These are phyloP conservation scores for Aristolochia contorta DNA, from an alignment of 164 flowering plant species.

Conservation along the genomic window DNA sequence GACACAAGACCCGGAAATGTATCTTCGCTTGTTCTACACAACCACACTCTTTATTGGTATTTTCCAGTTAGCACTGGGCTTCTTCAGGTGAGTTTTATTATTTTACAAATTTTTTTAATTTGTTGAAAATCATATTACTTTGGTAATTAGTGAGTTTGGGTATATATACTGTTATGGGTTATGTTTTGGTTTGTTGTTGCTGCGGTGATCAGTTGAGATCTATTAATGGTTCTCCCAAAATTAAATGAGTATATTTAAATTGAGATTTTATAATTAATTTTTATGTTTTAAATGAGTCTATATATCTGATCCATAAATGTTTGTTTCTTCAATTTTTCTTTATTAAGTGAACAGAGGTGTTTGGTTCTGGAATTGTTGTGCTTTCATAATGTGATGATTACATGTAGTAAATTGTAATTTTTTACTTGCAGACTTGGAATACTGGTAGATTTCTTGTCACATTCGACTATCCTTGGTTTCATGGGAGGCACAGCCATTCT, in stretches of 20 bases:
- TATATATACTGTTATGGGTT: too few species aligned
- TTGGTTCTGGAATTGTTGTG: too few species aligned
- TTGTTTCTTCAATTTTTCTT: too few species aligned
- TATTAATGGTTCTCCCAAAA: too few species aligned
- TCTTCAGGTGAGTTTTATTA: constrained; percentile 61
- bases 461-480: constrained; percentile 75
- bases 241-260: too few species aligned
- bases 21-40: constrained; percentile 53
- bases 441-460: constrained; percentile 80
- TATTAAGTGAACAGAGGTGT: too few species aligned
- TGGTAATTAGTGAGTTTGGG: neutral
- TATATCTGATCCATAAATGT: too few species aligned
- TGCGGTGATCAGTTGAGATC: too few species aligned
- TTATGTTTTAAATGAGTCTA: too few species aligned
- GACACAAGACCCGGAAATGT: constrained; percentile 32
- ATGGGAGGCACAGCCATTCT: constrained; percentile 84
- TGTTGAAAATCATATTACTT: neutral
- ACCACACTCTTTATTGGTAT: constrained; percentile 68
- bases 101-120: neutral
- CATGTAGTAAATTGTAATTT: constrained; percentile 49
- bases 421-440: constrained; percentile 61
- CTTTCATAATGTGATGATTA: too few species aligned
- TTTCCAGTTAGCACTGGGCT: constrained; percentile 41
- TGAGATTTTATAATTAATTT: too few species aligned
- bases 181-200: too few species aligned